These are phyloP conservation scores for Oryza coarctata DNA, from an alignment of 176 grass and related monocot species.

Conservation along the genomic window DNA sequence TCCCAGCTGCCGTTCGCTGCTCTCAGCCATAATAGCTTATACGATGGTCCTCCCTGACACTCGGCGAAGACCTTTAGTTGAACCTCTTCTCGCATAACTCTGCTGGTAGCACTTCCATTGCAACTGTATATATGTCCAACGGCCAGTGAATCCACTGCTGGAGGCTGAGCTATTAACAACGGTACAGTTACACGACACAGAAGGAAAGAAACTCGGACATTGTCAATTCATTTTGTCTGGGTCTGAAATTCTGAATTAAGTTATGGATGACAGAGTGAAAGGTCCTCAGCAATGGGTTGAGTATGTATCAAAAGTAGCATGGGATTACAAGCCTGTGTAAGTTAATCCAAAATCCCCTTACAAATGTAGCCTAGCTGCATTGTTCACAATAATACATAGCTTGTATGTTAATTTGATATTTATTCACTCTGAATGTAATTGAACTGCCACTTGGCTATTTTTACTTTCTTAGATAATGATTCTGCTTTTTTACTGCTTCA, in stretches of 20 bases:
- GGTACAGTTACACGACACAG: background rate
- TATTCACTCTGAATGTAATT: conserved; percentile 7
- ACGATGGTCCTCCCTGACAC: conserved; percentile 89
- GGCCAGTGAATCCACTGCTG: background rate
- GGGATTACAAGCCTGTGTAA: background rate
- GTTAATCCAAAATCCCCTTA: conserved; percentile 1
- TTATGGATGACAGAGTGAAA: background rate
- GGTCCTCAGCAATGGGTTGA: conserved; percentile 28
- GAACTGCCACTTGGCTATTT: background rate
- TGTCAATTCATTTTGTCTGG: conserved; percentile 23
- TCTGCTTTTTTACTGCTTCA: background rate
- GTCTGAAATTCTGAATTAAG: conserved; percentile 10
- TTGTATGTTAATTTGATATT: background rate
- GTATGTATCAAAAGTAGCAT: conserved; percentile 4
- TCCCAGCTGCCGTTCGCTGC: conserved; percentile 71
- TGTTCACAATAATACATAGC: conserved; percentile 9
- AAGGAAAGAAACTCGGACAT: background rate
- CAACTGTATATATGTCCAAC: background rate
- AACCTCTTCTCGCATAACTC: conserved; percentile 82
- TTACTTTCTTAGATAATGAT: background rate
- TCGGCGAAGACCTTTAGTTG: conserved; percentile 45
- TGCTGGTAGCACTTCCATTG: background rate
- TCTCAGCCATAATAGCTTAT: conserved; percentile 66
- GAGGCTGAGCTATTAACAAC: conserved; percentile 22
- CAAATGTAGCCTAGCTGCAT: conserved; percentile 3